These are phyloP conservation scores for Hypoxylon fragiforme DNA, from an alignment of 495 filamentous ascomycete species.

Conservation along the genomic window DNA sequence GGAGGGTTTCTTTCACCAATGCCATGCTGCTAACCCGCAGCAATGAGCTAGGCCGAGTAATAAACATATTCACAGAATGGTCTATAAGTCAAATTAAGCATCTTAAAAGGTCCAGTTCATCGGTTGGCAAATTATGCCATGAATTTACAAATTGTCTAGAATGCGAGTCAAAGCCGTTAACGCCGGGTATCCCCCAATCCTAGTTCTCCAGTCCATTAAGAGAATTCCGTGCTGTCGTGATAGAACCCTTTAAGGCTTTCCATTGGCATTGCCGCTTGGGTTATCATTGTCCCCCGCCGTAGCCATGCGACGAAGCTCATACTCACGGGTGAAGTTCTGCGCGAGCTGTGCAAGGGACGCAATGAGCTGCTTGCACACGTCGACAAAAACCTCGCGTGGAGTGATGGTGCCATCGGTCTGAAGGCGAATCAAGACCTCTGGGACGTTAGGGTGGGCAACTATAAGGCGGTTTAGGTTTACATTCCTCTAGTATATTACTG, in stretches of 20 bases:
- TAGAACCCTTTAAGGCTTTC: constrained; percentile 9
- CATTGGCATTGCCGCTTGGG: constrained; percentile 11
- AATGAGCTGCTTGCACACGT: constrained; percentile 76
- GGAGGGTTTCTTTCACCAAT: neutral
- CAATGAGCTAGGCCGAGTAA: neutral
- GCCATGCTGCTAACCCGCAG: neutral
- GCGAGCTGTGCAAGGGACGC: constrained; percentile 72
- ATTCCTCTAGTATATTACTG: neutral
- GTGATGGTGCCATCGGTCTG: constrained; percentile 88
- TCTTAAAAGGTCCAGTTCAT: constrained; percentile 1
- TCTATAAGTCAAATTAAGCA: no score
- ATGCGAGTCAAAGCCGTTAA: constrained; percentile 12
- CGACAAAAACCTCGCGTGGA: constrained; percentile 82
- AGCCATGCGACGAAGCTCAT: constrained; percentile 88
- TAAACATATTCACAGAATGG: no score
- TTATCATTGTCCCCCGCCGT: constrained; percentile 51
- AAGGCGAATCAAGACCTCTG: constrained; percentile 82
- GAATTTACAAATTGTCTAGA: neutral
- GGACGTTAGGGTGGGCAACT: constrained; percentile 85
- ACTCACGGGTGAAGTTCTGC: constrained; percentile 93
- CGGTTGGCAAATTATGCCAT: neutral
- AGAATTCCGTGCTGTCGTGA: constrained; percentile 18
- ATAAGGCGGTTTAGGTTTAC: constrained; percentile 3
- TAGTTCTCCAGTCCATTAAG: constrained; percentile 1
- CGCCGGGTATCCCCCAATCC: constrained; percentile 23